Percentiles rank a stretch among this genome's conserved stretches.
phyloP scores from a whole-genome alignment of 2,329 filamentous ascomycete species.

The Exophiala aquamarina region DNA sequence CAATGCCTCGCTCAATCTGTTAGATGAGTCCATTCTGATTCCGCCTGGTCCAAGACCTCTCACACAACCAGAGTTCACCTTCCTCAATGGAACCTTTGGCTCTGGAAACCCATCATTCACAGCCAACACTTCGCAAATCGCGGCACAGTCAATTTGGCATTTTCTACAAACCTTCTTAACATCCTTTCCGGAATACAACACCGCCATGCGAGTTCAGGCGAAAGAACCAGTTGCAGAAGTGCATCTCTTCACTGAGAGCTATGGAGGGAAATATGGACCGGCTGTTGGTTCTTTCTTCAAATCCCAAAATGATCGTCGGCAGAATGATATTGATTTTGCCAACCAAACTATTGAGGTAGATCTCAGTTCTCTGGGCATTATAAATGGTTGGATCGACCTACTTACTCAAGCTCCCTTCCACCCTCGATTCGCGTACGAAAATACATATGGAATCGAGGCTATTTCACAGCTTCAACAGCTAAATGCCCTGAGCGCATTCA shows the following conservation, averaged over 20 bases:
- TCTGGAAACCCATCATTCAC: conserved; percentile 52
- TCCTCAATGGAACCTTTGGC: conserved; percentile 65
- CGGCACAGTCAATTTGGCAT: conserved; percentile 64
- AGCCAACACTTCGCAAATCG: conserved; percentile 57
- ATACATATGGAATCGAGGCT: conserved; percentile 61
- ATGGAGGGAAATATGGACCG: conserved; percentile 70
- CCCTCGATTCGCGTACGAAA: conserved; percentile 40
- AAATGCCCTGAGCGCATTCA: conserved; percentile 27
- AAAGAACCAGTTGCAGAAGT: conserved; percentile 48
- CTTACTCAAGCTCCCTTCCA: conserved; percentile 53
- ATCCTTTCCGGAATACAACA: conserved; percentile 60
- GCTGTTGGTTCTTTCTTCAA: conserved; percentile 60
- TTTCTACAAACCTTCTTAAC: conserved; percentile 56
- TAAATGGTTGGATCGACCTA: conserved; percentile 70
- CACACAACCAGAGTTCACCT: conserved; percentile 33
- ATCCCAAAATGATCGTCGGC: conserved; percentile 60
- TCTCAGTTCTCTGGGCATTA: conserved; percentile 64
- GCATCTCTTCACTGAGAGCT: conserved; percentile 68
- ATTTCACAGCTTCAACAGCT: conserved; percentile 41
- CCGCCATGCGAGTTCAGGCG: conserved; percentile 41
- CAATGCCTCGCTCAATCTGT: conserved; percentile 44
- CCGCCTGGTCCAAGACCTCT: conserved; percentile 33
- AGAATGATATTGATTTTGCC: conserved; percentile 49
- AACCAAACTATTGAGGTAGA: conserved; percentile 24
- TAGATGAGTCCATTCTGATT: conserved; percentile 32